Percentiles rank a stretch among this genome's conserved stretches.
Conservation (phyloP, 116 monocot species). For the Zostera marina region DNA sequence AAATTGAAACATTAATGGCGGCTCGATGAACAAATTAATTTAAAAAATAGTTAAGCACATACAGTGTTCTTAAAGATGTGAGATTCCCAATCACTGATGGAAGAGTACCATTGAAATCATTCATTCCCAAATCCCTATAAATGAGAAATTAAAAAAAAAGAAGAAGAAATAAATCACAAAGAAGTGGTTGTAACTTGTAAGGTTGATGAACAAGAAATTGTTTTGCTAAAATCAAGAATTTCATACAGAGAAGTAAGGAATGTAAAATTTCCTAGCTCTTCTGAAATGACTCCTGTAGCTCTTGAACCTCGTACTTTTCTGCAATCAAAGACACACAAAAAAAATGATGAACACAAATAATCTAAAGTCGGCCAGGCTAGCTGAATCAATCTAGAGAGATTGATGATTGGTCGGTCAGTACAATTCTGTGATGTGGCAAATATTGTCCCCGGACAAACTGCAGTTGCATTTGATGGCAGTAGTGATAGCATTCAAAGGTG, state of each 20-base stretch:
- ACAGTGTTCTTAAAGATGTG: not conserved
- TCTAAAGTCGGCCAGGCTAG: not conserved
- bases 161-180: not conserved
- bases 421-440: not conserved
- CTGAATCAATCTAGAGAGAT: not conserved
- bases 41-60: not conserved
- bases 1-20: too few species aligned
- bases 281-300: not conserved
- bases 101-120: not conserved
- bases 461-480: slow-evolving; percentile 1
- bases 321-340: not conserved
- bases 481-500: too few species aligned
- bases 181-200: too few species aligned
- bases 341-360: not conserved
- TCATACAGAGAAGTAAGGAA: not conserved
- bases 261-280: not conserved
- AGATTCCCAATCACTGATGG: not conserved
- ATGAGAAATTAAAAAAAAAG: not conserved
- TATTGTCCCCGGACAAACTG: not conserved
- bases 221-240: not conserved
- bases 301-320: not conserved
- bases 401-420: not conserved
- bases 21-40: not conserved
- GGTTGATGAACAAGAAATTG: too few species aligned
- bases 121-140: not conserved